Conservation (phyloP, 2,329 filamentous ascomycete genomes). For the Venturia asperata region DNA sequence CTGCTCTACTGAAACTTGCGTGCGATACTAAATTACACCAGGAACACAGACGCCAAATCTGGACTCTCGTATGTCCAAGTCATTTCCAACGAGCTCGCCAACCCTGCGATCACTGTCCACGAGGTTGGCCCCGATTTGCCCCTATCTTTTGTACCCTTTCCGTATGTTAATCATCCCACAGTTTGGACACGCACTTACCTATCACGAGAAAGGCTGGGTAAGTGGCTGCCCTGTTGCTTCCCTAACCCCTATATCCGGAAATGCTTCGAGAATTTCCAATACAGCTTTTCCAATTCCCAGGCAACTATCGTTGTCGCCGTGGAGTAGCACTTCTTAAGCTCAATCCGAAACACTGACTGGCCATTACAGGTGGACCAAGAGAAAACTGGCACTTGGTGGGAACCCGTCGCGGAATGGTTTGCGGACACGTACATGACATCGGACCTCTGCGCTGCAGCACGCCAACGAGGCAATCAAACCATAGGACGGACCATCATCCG, state of each 20-base stretch:
- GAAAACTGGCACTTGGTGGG: conserved; percentile 46
- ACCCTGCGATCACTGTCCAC: conserved; percentile 40
- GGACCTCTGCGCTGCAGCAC: conserved; percentile 36
- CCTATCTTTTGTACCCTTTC: no score
- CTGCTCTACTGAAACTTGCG: neutral
- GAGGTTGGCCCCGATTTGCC: conserved; percentile 25
- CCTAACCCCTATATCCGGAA: neutral
- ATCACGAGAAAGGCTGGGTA: conserved; percentile 30
- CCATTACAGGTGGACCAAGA: conserved; percentile 34
- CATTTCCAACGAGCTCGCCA: conserved; percentile 34
- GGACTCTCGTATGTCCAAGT: conserved; percentile 43
- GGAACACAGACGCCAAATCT: conserved; percentile 27
- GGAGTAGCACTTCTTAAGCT: neutral
- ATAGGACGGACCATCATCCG: conserved; percentile 37
- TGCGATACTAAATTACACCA: neutral
- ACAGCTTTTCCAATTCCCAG: neutral
- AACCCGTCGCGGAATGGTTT: conserved; percentile 46
- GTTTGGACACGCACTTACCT: conserved; percentile 45
- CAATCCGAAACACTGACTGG: neutral
- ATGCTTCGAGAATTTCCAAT: neutral
- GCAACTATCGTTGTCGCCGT: neutral
- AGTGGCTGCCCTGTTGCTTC: neutral
- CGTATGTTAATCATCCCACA: neutral
- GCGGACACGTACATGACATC: conserved; percentile 45
- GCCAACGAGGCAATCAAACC: conserved; percentile 32